Evolutionary conservation across 257 asterid genomes (phyloP).

Genomic region (Schizonepeta tenuifolia): DNA sequence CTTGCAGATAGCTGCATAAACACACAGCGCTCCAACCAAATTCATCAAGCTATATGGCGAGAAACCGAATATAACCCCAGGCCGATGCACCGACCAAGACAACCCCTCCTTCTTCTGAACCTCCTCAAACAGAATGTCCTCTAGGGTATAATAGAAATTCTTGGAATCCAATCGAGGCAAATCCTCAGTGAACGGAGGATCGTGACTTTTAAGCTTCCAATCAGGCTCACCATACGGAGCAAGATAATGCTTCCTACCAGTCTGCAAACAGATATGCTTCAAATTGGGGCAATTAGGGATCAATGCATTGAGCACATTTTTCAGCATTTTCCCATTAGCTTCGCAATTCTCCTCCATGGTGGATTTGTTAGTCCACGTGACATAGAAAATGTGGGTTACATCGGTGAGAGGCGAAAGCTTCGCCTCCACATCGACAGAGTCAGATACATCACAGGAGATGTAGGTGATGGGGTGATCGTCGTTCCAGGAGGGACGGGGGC

Average conservation of each 20-base stretch:
- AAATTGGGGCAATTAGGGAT: constrained; percentile 73
- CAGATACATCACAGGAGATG: constrained; percentile 72
- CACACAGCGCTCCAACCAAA: constrained; percentile 74
- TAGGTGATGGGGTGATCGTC: constrained; percentile 78
- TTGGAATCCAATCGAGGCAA: constrained; percentile 59
- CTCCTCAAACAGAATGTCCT: constrained; percentile 73
- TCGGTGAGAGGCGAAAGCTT: constrained; percentile 72
- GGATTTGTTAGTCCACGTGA: constrained; percentile 72
- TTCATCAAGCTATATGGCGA: constrained; percentile 87
- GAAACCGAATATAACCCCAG: constrained; percentile 76
- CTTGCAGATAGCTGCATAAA: constrained; percentile 88
- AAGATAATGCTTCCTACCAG: constrained; percentile 78
- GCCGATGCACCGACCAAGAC: constrained; percentile 90
- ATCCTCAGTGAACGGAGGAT: constrained; percentile 79
- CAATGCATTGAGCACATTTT: constrained; percentile 55
- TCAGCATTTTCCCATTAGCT: constrained; percentile 72
- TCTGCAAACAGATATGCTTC: constrained; percentile 75
- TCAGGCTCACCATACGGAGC: constrained; percentile 65
- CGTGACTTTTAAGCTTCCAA: constrained; percentile 52
- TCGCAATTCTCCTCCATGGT: constrained; percentile 74
- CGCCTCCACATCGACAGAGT: constrained; percentile 48
- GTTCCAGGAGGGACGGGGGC: constrained; percentile 83
- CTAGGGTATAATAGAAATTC: constrained; percentile 69
- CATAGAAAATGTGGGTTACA: constrained; percentile 77
- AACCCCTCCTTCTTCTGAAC: constrained; percentile 71